A percentile compares a stretch with the other conserved stretches of the same genome.
These are phyloP conservation scores for Phytophthora fragariae DNA, from an alignment of 352 stramenopile genomes.

Conservation along the genomic window DNA sequence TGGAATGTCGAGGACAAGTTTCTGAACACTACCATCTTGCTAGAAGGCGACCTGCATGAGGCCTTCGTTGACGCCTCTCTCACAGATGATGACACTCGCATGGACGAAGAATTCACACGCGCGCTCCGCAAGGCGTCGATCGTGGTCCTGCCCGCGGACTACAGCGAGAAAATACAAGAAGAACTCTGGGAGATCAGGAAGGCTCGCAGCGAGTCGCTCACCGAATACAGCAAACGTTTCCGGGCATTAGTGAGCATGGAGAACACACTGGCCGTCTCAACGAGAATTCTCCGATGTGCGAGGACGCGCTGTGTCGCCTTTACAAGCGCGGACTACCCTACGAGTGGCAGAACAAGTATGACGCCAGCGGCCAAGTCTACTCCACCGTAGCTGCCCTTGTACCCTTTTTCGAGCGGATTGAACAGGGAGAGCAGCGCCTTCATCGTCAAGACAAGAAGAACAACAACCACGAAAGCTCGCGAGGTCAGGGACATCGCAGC, in stretches of 20 bases:
- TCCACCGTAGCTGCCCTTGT: slow-evolving; percentile 8
- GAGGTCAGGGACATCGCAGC: too few relatives aligned
- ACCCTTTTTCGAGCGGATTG: not conserved
- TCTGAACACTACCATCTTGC: not conserved
- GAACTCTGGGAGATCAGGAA: not conserved
- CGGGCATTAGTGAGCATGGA: not conserved
- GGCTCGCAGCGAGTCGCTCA: not conserved
- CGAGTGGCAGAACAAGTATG: slow-evolving; percentile 10
- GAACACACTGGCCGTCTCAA: not conserved
- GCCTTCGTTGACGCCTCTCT: not conserved
- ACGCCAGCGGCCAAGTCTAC: slow-evolving; percentile 12
- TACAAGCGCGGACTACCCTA: slow-evolving; percentile 15
- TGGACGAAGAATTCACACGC: not conserved
- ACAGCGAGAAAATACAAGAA: not conserved
- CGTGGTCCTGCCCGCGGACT: not conserved
- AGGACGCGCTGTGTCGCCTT: not conserved
- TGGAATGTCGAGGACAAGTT: not conserved
- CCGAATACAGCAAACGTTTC: not conserved
- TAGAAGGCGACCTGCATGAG: not conserved
- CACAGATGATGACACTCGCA: not conserved
- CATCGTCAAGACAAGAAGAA: not conserved
- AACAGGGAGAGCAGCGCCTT: not conserved
- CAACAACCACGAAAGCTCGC: not conserved
- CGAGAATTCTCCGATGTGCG: not conserved
- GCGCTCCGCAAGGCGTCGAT: too few relatives aligned